Evolutionary conservation across 495 filamentous ascomycete genomes (phyloP), one percentile per base, ranked within the genome.

Genomic region (Xylaria acuta): DNA sequence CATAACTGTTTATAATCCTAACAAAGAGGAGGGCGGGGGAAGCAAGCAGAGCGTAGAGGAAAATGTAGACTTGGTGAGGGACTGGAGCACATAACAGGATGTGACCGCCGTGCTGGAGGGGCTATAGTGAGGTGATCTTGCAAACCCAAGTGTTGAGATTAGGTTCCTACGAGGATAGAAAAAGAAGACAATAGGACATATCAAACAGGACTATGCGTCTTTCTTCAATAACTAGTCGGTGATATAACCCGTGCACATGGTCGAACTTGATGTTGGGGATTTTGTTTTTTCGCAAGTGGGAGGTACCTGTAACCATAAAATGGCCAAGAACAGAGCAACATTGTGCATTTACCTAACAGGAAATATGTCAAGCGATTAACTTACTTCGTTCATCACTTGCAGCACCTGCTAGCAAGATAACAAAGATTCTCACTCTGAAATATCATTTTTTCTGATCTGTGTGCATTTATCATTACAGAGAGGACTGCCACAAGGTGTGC

Each of bases 1-100:
- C 66, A 78, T 75, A 59, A 58, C 62, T 75, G 66, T 75, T 79
- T 75, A 76, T 79, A 79, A 79, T 79, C 75, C 71, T 64, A 56
- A 68, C 54, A 47, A 67, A 62, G 56, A 3, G 64, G 14, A 30
- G 30, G 34, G 9, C 2, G 43, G 30, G 41, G 41, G 56, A 41
- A 43, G 54, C 38, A 43, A 40, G 63, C 43, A 30, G 32, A 25
- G 43, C 14, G 64, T 40, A 25, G 53, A 18, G 40, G 63, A 72
- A 72, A 47, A 64, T 72, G 70, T 72, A 66, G 62, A 67, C 58
- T 66, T 67, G 62, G 63, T 66, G 70, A 20, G 36, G 43, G 36
- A 25, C 47, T 49, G 70, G 43, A 27, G 62, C 60, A 64, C 51
- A 65, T 51, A 34, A 38, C 32, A 66, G n/a, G 62, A 59, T 59